phyloP scores from a whole-genome alignment of 257 asterid species.

The Voacanga thouarsii region DNA sequence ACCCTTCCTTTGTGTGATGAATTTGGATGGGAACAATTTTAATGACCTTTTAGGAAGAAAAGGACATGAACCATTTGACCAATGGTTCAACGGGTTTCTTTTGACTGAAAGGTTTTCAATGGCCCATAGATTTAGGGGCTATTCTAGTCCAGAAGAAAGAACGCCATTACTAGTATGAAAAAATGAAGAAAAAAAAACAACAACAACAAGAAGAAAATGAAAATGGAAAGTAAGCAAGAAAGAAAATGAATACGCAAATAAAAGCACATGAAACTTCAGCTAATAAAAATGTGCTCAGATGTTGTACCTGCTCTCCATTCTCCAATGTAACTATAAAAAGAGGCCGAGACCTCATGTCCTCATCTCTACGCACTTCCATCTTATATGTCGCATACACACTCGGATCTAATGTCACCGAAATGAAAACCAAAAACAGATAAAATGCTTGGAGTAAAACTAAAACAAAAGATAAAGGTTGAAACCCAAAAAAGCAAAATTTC shows the following conservation, averaged over 20 bases:
- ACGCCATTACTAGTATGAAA: background rate
- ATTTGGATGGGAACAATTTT: background rate
- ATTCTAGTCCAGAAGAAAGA: background rate
- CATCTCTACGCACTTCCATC: slow-evolving; percentile 88
- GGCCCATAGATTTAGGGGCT: background rate
- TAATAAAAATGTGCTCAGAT: slow-evolving; percentile 13
- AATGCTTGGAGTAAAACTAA: slow-evolving; percentile 1
- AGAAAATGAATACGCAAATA: background rate
- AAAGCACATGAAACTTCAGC: background rate
- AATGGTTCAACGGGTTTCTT: background rate
- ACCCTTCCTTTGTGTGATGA: background rate
- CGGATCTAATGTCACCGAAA: slow-evolving; percentile 59
- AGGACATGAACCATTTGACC: background rate
- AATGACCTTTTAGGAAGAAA: background rate
- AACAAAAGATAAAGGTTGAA: background rate
- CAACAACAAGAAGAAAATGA: background rate
- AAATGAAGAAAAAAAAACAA: background rate
- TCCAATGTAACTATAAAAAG: slow-evolving; percentile 73
- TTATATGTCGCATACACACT: slow-evolving; percentile 48
- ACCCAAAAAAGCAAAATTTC: background rate
- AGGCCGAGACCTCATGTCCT: slow-evolving; percentile 57
- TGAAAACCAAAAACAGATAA: slow-evolving; percentile 20
- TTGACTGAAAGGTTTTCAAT: background rate
- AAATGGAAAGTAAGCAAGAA: background rate
- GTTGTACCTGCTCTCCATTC: slow-evolving; percentile 74